Conservation (phyloP, 2,329 filamentous ascomycete genomes). For the Diaporthe velutina region DNA sequence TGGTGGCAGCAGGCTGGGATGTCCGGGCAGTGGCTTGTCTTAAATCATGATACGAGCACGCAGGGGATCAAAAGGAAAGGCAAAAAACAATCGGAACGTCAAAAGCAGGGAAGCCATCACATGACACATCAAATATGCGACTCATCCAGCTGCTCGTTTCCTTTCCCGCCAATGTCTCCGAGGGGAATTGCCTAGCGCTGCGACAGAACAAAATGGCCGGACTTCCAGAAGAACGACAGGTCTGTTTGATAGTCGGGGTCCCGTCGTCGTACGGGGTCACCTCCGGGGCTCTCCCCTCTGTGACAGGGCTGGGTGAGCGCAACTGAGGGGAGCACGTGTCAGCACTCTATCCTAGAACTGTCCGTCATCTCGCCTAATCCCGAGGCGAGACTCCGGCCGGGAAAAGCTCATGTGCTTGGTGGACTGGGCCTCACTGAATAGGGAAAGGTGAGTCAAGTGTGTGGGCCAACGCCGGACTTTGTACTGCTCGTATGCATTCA, state of each 20-base stretch:
- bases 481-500: background rate
- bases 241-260: conserved; percentile 19
- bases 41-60: background rate
- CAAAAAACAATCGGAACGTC: background rate
- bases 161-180: background rate
- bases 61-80: background rate
- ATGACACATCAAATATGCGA: conserved; percentile 28
- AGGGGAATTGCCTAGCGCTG: conserved; percentile 15
- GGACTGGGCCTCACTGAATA: background rate
- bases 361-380: conserved; percentile 33
- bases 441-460: conserved; percentile 7
- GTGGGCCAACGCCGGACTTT: background rate
- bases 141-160: background rate
- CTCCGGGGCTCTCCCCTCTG: background rate
- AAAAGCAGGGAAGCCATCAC: conserved; percentile 14
- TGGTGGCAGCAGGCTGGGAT: background rate
- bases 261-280: conserved; percentile 7
- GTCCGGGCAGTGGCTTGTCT: background rate
- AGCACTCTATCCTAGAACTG: conserved; percentile 14
- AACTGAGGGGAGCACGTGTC: background rate
- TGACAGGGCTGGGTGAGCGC: background rate
- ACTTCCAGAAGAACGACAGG: conserved; percentile 20
- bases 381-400: conserved; percentile 30
- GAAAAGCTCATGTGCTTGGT: background rate
- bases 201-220: conserved; percentile 24